Conservation (phyloP, 2,329 filamentous ascomycete species). For the Curvularia hawaiiensis region DNA sequence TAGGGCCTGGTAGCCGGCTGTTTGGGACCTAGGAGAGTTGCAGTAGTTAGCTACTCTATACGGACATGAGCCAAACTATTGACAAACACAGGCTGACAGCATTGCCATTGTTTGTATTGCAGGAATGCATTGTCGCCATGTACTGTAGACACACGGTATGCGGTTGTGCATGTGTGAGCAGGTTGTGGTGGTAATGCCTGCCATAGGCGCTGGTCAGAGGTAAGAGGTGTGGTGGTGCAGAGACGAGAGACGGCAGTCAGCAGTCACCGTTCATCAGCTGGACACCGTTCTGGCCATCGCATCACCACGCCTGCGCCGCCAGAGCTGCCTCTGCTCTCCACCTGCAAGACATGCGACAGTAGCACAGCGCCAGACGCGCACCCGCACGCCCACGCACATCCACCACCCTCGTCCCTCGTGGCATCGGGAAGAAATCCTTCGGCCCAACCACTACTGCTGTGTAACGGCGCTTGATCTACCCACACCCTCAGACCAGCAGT, state of each 20-base stretch:
- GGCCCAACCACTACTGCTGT: slow-evolving; percentile 30
- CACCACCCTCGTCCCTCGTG: slow-evolving; percentile 20
- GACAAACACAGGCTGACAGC: neutral
- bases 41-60: slow-evolving; percentile 11
- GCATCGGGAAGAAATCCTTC: slow-evolving; percentile 23
- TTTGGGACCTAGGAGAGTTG: slow-evolving; percentile 9
- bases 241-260: slow-evolving; percentile 1
- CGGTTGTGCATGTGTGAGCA: slow-evolving; percentile 4
- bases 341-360: slow-evolving; percentile 10
- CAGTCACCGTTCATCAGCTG: slow-evolving; percentile 1
- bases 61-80: neutral
- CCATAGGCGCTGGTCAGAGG: slow-evolving; percentile 2
- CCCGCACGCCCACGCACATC: slow-evolving; percentile 1
- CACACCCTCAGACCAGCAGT: slow-evolving; percentile 35
- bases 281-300: neutral
- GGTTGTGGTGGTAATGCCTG: neutral
- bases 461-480: slow-evolving; percentile 35
- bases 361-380: slow-evolving; percentile 10
- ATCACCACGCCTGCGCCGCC: neutral
- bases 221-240: slow-evolving; percentile 7
- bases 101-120: slow-evolving; percentile 1
- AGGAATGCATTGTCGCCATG: slow-evolving; percentile 1
- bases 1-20: slow-evolving; percentile 10
- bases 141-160: slow-evolving; percentile 1
- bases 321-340: neutral